phyloP scores from a whole-genome alignment of 768 basidiomycete genomes.

The Mycena haematopus region DNA sequence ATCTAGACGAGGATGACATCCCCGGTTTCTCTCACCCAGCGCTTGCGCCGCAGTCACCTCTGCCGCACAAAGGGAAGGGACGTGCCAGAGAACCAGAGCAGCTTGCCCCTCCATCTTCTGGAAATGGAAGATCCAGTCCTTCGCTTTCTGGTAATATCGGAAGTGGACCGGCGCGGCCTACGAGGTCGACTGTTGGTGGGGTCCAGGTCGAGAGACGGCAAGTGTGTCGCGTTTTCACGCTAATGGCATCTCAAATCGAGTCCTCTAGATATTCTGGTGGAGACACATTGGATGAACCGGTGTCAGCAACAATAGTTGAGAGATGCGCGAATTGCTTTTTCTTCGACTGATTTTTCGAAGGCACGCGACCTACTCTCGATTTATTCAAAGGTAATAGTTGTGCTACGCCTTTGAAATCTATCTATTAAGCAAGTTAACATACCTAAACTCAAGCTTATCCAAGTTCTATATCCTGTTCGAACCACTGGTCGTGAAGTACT shows the following conservation, averaged over 20 bases:
- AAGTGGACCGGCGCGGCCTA: constrained; percentile 49
- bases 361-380: constrained; percentile 89
- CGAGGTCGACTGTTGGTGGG: constrained; percentile 80
- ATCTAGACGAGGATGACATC: constrained; percentile 81
- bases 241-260: constrained; percentile 1
- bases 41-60: constrained; percentile 46
- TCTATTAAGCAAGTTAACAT: too few species aligned
- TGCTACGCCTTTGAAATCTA: too few species aligned
- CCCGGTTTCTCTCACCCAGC: constrained; percentile 78
- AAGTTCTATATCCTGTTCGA: constrained; percentile 89
- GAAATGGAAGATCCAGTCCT: constrained; percentile 41
- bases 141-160: constrained; percentile 77
- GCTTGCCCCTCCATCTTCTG: constrained; percentile 52
- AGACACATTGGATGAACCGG: constrained; percentile 93
- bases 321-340: constrained; percentile 34
- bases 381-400: too few species aligned
- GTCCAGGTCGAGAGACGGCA: constrained; percentile 89
- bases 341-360: constrained; percentile 45
- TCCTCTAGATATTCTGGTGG: constrained; percentile 71
- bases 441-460: too few species aligned
- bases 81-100: constrained; percentile 65
- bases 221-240: constrained; percentile 27
- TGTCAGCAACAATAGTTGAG: constrained; percentile 82
- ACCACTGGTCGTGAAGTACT: constrained; percentile 80
- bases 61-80: constrained; percentile 60